phyloP scores from a whole-genome alignment of 305 asterid genomes.

The Stenogyne calaminthoides region DNA sequence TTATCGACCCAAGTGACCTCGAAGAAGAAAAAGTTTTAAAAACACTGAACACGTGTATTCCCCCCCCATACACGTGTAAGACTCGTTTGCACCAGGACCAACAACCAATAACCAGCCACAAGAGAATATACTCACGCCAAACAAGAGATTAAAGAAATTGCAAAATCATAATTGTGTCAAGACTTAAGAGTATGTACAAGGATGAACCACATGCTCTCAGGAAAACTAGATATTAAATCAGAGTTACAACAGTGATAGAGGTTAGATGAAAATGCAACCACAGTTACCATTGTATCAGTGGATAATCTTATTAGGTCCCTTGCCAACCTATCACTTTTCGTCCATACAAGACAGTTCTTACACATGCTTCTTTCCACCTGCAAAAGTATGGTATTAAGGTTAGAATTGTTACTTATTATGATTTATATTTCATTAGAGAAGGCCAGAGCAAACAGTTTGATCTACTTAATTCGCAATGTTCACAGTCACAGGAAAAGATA shows the following conservation, averaged over 20 bases:
- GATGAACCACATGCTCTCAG: constrained; percentile 2
- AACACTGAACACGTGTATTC: no score
- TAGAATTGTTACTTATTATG: neutral
- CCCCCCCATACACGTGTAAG: no score
- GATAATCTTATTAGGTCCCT: constrained; percentile 73
- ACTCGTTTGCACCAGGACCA: no score
- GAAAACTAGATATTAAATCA: neutral
- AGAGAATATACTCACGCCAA: constrained; percentile 1
- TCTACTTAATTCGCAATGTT: neutral
- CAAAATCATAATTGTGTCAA: neutral
- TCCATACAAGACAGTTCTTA: constrained; percentile 85
- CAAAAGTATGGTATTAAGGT: constrained; percentile 27
- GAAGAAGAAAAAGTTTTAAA: no score
- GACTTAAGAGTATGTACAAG: neutral
- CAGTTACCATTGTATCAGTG: constrained; percentile 57
- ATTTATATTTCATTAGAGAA: constrained; percentile 8
- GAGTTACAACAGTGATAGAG: neutral
- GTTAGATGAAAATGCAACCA: neutral
- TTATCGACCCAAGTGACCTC: no score
- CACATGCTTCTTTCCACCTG: constrained; percentile 74
- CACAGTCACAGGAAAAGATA: neutral
- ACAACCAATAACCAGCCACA: neutral
- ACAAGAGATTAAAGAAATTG: neutral
- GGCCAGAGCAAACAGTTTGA: constrained; percentile 13
- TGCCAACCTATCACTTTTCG: constrained; percentile 90